Conservation (phyloP, 345 rosid genomes). For the Hibiscus syriacus region DNA sequence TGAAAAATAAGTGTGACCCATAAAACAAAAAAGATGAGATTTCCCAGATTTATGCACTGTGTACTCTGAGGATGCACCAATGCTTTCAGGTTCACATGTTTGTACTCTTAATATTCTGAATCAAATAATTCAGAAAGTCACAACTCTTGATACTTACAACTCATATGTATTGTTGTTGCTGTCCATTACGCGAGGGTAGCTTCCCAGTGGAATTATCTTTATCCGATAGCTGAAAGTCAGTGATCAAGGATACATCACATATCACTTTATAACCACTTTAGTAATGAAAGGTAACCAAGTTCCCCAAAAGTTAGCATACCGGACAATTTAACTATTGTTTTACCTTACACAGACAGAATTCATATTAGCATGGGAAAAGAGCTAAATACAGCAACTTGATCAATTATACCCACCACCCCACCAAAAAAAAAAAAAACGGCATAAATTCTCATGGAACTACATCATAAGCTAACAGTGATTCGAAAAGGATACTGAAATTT, state of each 20-base stretch:
- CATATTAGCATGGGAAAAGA: neutral
- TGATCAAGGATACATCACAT: constrained; percentile 33
- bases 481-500: constrained; percentile 83
- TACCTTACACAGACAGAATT: neutral
- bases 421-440: too few relatives aligned
- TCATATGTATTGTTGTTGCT: constrained; percentile 44
- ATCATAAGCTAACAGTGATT: neutral
- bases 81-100: neutral
- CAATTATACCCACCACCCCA: neutral
- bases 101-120: neutral
- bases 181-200: constrained; percentile 91
- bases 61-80: neutral
- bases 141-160: constrained; percentile 34
- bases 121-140: neutral
- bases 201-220: constrained; percentile 94
- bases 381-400: neutral
- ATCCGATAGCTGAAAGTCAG: constrained; percentile 53
- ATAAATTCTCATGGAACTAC: neutral
- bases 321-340: neutral
- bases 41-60: constrained; percentile 10
- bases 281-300: neutral
- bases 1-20: constrained; percentile 3
- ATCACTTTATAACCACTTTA: neutral
- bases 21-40: neutral
- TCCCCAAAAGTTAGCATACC: neutral